Evolutionary conservation across 2,329 filamentous ascomycete genomes (phyloP).

Genomic region (Elsinoe fawcettii): DNA sequence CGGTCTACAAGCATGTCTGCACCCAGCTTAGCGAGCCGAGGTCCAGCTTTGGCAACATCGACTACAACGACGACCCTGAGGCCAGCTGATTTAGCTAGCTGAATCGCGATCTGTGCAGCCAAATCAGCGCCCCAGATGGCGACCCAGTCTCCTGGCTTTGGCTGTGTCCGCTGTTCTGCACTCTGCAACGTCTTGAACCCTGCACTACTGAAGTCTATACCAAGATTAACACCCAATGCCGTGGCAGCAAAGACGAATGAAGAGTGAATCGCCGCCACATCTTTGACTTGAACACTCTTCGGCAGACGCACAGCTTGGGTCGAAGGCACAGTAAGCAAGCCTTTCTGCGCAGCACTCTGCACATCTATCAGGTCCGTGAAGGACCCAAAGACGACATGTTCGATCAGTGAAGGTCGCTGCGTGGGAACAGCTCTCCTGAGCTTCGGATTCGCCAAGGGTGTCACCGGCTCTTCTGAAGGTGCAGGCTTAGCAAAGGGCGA

Average conservation of each 20-base stretch:
- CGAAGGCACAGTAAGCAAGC: constrained; percentile 31
- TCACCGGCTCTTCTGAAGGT: not conserved
- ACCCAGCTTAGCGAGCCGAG: constrained; percentile 44
- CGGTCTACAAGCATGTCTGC: constrained; percentile 63
- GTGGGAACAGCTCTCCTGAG: not conserved
- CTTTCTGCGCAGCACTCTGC: not conserved
- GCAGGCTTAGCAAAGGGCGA: not conserved
- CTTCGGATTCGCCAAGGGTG: not conserved
- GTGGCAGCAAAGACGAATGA: constrained; percentile 60
- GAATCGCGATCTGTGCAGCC: constrained; percentile 26
- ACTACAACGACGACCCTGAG: constrained; percentile 59
- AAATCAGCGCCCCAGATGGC: constrained; percentile 65
- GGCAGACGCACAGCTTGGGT: not conserved
- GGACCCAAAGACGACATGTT: not conserved
- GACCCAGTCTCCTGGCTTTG: constrained; percentile 58
- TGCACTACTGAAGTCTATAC: constrained; percentile 50
- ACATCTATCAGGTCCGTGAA: not conserved
- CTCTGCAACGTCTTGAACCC: not conserved
- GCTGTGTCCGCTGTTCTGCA: constrained; percentile 19
- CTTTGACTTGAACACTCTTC: not conserved
- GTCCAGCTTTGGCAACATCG: constrained; percentile 59
- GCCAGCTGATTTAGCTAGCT: constrained; percentile 59
- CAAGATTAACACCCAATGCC: constrained; percentile 60
- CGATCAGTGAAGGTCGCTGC: not conserved
- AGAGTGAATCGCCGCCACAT: not conserved